Base-by-base conservation (phyloP, 2,329 filamentous ascomycete species). In the Ceratocystis papillata region DNA sequence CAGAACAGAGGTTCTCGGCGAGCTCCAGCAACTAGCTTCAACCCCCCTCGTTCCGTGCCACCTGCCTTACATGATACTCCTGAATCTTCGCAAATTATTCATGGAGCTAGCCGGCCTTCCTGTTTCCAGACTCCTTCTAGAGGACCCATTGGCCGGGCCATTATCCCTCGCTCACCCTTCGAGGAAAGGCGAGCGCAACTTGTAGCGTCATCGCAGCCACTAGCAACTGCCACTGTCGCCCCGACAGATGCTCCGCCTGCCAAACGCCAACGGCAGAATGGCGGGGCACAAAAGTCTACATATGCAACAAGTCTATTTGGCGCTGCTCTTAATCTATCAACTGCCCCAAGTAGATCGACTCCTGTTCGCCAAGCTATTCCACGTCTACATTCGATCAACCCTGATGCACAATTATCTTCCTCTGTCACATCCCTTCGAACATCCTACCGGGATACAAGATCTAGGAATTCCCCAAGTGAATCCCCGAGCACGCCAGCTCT, bases 281-380 rank as follows among this genome's bases (percentile, higher is more conserved):
- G 61, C 8, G 64, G 28, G 25, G 25, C 79, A 74, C 71, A 81
- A 79, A 70, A 76, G 71, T 67, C 67, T 4, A 78, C 79, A 5
- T 82, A 81, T 71, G 79, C 80, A 4, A 77, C 79, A 68, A 80
- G 76, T 69, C 72, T 83, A 3, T 81, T 81, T 69, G 80, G 80
- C 2, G 75, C 79, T 22, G 71, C 77, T 3, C 69, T 82, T 61
- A 76, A 73, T 4, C 72, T 82, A 22, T 65, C 60, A 12, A 33
- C 60, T 45, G 55, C 37, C 17, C 6, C 59, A 15, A 44, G 30
- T 8, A 61, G n/a, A 48, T 22, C 50, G 10, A 30, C 62, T 37
- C 22, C 55, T 1, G 20, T 61, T 3, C 57, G 46, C 17, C 67
- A 60, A 25, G 28, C 57, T 44, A 65, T 68, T 61, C 67, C 67